These are phyloP conservation scores for Podospora fimiseda DNA, from an alignment of 495 filamentous ascomycete genomes.

Conservation along the genomic window DNA sequence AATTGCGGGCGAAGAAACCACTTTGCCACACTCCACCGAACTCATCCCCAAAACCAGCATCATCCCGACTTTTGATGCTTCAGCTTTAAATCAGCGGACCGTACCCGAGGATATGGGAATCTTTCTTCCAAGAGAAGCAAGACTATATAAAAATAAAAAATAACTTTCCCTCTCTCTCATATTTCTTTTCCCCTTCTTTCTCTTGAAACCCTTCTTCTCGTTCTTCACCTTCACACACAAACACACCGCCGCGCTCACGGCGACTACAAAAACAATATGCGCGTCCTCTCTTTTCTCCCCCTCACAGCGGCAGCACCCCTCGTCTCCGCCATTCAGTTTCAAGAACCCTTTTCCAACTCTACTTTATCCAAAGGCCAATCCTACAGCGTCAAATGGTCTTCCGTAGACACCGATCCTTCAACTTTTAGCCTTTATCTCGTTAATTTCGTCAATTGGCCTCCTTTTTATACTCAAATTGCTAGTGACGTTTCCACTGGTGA, in stretches of 20 bases:
- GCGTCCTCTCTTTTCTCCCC: conserved; percentile 20
- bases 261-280: conserved; percentile 18
- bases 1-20: no score
- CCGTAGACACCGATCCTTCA: conserved; percentile 42
- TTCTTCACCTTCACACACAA: conserved; percentile 7
- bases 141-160: not conserved
- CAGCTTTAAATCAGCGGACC: not conserved
- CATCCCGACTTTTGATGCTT: not conserved
- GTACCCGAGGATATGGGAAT: not conserved
- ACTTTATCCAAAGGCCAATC: conserved; percentile 34
- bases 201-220: conserved; percentile 16
- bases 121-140: not conserved
- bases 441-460: conserved; percentile 47
- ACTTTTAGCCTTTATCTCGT: conserved; percentile 40
- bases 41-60: not conserved
- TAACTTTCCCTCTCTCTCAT: no score
- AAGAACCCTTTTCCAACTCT: conserved; percentile 20
- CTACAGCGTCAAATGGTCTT: conserved; percentile 33
- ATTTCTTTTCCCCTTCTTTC: no score
- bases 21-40: no score
- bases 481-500: conserved; percentile 28
- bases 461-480: conserved; percentile 36
- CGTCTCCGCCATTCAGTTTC: conserved; percentile 28
- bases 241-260: conserved; percentile 3
- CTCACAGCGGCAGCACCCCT: conserved; percentile 19